Conservation (phyloP, 2,329 filamentous ascomycete genomes). For the Zasmidium citrigriseum region DNA sequence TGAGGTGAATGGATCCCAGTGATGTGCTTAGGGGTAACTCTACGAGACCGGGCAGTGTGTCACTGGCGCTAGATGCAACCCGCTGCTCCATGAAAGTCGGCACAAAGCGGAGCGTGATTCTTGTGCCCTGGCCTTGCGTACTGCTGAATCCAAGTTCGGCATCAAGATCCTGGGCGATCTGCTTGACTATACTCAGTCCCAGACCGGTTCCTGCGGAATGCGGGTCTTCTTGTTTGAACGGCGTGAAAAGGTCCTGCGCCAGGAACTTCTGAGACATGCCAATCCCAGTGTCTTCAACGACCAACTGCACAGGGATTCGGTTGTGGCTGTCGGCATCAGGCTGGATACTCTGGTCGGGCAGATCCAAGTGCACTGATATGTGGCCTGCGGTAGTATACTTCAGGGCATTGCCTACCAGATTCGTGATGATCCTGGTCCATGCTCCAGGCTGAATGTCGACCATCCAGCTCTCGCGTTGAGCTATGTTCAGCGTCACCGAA, state of each 20-base stretch:
- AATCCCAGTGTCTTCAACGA: neutral
- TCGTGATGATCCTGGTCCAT: slow-evolving; percentile 50
- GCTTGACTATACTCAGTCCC: slow-evolving; percentile 36
- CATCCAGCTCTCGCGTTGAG: slow-evolving; percentile 35
- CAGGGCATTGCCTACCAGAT: slow-evolving; percentile 46
- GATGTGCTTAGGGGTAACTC: no score
- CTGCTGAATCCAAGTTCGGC: slow-evolving; percentile 32
- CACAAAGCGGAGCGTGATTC: neutral
- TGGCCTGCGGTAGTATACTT: slow-evolving; percentile 46
- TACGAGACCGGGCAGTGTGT: no score
- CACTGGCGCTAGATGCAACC: neutral
- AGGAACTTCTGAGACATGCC: neutral
- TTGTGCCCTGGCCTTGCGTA: slow-evolving; percentile 4
- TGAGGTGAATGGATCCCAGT: no score
- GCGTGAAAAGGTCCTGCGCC: slow-evolving; percentile 29
- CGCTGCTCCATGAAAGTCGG: neutral
- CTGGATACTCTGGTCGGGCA: neutral
- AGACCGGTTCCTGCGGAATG: slow-evolving; percentile 36
- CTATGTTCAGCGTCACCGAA: slow-evolving; percentile 15
- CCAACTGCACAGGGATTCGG: neutral
- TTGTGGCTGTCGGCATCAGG: neutral
- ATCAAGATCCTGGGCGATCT: slow-evolving; percentile 30
- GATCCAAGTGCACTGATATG: slow-evolving; percentile 34
- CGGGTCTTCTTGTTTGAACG: slow-evolving; percentile 37
- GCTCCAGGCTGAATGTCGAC: slow-evolving; percentile 46